Conservation (phyloP, 148 eudicot genomes). For the Fagopyrum esculentum region DNA sequence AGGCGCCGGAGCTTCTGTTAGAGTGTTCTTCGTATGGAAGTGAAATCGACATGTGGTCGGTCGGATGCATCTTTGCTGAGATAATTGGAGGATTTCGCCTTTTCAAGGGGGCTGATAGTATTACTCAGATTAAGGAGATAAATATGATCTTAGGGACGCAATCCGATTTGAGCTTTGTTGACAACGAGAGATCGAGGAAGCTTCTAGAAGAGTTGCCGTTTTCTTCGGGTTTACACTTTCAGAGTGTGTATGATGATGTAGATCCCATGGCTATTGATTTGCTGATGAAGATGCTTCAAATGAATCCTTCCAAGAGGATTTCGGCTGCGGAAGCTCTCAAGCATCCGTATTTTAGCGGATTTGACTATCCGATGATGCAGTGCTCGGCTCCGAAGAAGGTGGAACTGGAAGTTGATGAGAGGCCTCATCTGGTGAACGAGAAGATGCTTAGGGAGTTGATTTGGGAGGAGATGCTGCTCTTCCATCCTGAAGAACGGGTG, state of each 20-base stretch:
- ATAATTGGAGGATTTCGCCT: constrained; percentile 25
- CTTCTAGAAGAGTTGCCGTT: background rate
- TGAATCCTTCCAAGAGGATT: too few species aligned
- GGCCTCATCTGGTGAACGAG: too few species aligned
- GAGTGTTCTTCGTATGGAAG: constrained; percentile 22
- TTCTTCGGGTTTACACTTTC: background rate
- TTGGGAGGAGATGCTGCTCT: too few species aligned
- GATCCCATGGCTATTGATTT: background rate
- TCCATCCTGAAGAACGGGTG: too few species aligned
- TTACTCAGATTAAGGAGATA: constrained; percentile 23
- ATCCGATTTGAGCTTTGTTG: constrained; percentile 18
- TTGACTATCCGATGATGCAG: too few species aligned
- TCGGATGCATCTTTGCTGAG: constrained; percentile 42
- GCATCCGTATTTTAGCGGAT: too few species aligned
- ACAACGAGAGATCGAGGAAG: constrained; percentile 5
- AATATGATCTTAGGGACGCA: constrained; percentile 21
- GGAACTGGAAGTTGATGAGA: too few species aligned
- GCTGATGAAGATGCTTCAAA: background rate
- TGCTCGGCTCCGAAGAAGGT: too few species aligned
- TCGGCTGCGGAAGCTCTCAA: too few species aligned
- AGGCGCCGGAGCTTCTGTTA: constrained; percentile 38
- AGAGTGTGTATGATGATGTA: background rate
- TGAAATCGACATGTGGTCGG: constrained; percentile 37
- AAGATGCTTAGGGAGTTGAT: too few species aligned
- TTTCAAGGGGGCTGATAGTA: constrained; percentile 21